Conservation (phyloP, 2,329 filamentous ascomycete genomes). For the Nemania abortiva region DNA sequence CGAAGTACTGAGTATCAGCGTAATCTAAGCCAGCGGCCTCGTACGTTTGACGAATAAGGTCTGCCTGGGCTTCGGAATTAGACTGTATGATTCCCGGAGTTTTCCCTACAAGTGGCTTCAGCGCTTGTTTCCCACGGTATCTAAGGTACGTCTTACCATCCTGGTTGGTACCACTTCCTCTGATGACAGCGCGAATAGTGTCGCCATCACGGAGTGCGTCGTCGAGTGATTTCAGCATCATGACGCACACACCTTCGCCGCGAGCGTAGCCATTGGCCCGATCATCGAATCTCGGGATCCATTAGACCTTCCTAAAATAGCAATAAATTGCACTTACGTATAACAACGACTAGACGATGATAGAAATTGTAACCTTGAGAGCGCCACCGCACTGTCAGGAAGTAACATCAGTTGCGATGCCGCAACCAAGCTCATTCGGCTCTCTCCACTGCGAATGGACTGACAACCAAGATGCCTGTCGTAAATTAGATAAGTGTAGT, state of each 20-base stretch:
- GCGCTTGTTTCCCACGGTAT: background rate
- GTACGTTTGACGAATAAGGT: conserved; percentile 53
- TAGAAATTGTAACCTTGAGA: conserved; percentile 3
- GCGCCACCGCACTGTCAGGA: background rate
- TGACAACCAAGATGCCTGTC: conserved; percentile 16
- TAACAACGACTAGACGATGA: conserved; percentile 9
- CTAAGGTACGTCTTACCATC: conserved; percentile 53
- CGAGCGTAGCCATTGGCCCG: conserved; percentile 62
- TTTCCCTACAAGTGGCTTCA: conserved; percentile 6
- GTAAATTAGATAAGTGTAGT: conserved; percentile 11
- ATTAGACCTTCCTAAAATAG: conserved; percentile 10
- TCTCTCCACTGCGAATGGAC: conserved; percentile 12
- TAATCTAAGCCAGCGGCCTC: conserved; percentile 48
- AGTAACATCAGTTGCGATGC: conserved; percentile 7
- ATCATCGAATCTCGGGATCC: conserved; percentile 53
- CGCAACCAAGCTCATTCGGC: conserved; percentile 2
- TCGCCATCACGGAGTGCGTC: conserved; percentile 54
- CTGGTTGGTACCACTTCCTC: conserved; percentile 54
- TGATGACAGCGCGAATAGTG: conserved; percentile 55
- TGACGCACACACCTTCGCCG: conserved; percentile 57
- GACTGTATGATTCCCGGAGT: conserved; percentile 62
- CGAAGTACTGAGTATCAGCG: conserved; percentile 44
- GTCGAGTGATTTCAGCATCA: conserved; percentile 52
- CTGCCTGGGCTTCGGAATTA: conserved; percentile 52
- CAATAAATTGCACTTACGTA: conserved; percentile 12